phyloP scores from a whole-genome alignment of 2,329 filamentous ascomycete genomes.

The Emmonsiellopsis sp. region DNA sequence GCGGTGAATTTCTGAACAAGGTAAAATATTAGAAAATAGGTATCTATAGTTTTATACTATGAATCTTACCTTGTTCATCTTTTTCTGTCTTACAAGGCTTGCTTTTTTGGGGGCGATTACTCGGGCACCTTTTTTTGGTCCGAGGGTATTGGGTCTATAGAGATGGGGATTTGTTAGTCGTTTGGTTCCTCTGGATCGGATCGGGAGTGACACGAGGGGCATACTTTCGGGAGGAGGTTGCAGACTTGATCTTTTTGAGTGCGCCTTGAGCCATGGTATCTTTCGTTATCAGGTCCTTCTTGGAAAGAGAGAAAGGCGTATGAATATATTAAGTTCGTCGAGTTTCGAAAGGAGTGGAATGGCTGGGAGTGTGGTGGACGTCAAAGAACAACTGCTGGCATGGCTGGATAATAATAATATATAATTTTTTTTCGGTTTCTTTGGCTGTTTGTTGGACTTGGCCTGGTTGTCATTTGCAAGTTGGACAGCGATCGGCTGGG shows the following conservation, averaged over 20 bases:
- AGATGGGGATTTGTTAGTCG: not conserved
- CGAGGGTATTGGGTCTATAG: conserved; percentile 27
- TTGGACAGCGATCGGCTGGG: no score
- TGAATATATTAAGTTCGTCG: no score
- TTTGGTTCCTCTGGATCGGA: no score
- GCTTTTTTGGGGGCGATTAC: conserved; percentile 60
- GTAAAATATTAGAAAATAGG: not conserved
- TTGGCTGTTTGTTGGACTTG: no score
- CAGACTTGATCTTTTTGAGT: conserved; percentile 35
- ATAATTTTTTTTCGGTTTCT: no score
- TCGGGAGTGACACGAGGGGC: conserved; percentile 4
- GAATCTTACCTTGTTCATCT: conserved; percentile 49
- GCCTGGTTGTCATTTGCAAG: no score
- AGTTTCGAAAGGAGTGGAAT: no score
- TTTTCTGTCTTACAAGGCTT: conserved; percentile 50
- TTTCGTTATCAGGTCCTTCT: no score
- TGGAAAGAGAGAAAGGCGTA: not conserved
- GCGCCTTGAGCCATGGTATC: conserved; percentile 39
- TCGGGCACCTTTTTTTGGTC: conserved; percentile 50
- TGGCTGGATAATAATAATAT: no score
- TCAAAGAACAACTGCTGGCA: no score
- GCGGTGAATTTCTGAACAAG: conserved; percentile 48
- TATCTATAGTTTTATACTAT: not conserved
- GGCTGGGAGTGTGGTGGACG: no score
- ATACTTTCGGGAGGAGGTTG: conserved; percentile 30